Evolutionary conservation across 2,329 filamentous ascomycete genomes (phyloP), one percentile per base, ranked within the genome.

Genomic region (Colletotrichum viniferum): DNA sequence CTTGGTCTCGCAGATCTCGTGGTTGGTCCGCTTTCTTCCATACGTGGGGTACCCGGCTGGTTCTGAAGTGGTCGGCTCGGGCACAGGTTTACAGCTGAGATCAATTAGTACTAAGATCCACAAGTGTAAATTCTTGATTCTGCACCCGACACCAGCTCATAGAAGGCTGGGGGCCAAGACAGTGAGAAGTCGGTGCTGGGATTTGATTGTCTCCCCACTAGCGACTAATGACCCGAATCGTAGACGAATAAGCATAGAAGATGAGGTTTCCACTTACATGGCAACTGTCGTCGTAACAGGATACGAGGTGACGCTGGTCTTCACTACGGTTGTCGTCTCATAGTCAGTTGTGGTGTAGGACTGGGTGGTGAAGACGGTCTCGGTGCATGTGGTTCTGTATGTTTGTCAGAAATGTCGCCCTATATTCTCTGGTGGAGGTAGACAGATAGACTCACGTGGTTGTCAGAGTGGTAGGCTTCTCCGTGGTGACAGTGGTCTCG

Each of bases 241-340:
- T 48, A 48, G 38, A 48, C 2, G 18, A n/a, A n/a, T 5, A n/a
- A 48, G 38, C 18, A 9, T 48, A 12, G 38, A n/a, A 4, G 18
- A n/a, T 9, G 7, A 28, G 12, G 7, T 7, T 7, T 24, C 7
- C 21, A 69, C 74, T 74, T 71, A 76, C 74, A 77, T 21, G 8
- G 77, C 67, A 32, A 70, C 43, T 5, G 76, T 76, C 4, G 76
- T 76, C 4, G 76, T 78, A n/a, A 78, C 77, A 13, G 77, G 74
- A 7, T 78, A 78, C 5, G 76, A 77, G 6, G 71, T 56, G 4
- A 72, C 34, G 32, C 68, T 62, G 7, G 73, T 76, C 16, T 65
- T 38, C 10, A 71, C 34, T 2, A 75, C 26, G 1, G 70, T 77
- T 4, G 36, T 66, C 14, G 74, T 74, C 26, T 76, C 62, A 28